Evolutionary conservation across 768 basidiomycete species (phyloP).

Genomic region (Hygrophorus russula): DNA sequence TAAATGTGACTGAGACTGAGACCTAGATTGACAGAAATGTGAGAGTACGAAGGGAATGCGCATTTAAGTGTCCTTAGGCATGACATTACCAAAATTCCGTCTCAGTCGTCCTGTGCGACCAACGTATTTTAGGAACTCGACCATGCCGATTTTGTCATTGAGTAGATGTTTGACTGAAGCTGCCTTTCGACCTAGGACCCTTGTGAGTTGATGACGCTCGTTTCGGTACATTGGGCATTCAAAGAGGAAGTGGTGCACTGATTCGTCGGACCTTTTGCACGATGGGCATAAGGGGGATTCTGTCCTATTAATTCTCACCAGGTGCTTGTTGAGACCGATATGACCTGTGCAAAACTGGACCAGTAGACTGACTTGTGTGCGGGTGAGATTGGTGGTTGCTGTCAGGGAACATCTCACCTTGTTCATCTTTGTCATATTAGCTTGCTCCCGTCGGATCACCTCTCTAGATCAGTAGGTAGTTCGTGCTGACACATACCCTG

Average conservation of each 20-base stretch:
- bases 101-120: neutral
- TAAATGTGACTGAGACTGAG: no score
- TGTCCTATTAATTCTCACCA: slow-evolving; percentile 14
- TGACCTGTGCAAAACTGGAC: slow-evolving; percentile 22
- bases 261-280: slow-evolving; percentile 16
- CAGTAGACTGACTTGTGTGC: slow-evolving; percentile 11
- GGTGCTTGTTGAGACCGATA: slow-evolving; percentile 17
- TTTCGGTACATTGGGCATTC: slow-evolving; percentile 15
- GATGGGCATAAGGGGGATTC: slow-evolving; percentile 16
- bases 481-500: no score
- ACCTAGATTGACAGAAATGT: no score
- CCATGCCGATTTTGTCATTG: neutral
- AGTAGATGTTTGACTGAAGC: neutral
- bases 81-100: neutral
- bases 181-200: neutral
- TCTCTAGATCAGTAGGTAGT: no score
- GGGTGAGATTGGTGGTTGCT: slow-evolving; percentile 1
- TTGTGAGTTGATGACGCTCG: neutral
- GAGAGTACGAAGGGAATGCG: no score
- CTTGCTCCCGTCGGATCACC: no score
- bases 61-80: no score
- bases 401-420: no score
- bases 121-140: neutral
- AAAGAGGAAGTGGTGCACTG: slow-evolving; percentile 18
- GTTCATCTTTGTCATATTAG: no score